Conservation (phyloP, 345 rosid species). For the Pistacia atlantica region DNA sequence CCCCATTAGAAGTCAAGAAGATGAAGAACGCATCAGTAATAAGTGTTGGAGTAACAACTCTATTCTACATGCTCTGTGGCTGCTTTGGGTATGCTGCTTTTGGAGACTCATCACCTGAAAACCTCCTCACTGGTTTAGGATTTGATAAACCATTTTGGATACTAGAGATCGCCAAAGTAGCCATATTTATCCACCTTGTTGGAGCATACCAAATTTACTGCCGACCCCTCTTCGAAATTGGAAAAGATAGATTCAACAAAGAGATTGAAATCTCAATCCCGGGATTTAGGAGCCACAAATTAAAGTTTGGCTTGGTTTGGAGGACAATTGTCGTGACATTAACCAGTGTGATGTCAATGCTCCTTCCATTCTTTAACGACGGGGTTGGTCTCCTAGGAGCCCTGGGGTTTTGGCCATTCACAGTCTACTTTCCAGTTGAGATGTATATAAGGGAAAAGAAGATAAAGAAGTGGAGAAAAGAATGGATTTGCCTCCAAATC, state of each 20-base stretch:
- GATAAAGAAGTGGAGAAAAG: slow-evolving; percentile 70
- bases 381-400: slow-evolving; percentile 69
- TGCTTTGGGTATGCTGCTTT: slow-evolving; percentile 83
- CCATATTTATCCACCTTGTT: slow-evolving; percentile 70
- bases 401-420: slow-evolving; percentile 78
- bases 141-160: slow-evolving; percentile 84
- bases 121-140: slow-evolving; percentile 77
- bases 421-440: slow-evolving; percentile 86
- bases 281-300: slow-evolving; percentile 39
- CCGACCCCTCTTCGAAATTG: slow-evolving; percentile 74
- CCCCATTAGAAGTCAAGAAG: slow-evolving; percentile 68
- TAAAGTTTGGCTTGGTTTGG: slow-evolving; percentile 76
- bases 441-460: slow-evolving; percentile 74
- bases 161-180: slow-evolving; percentile 79
- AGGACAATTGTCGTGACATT: slow-evolving; percentile 65
- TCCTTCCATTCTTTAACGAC: slow-evolving; percentile 82
- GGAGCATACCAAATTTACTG: slow-evolving; percentile 90
- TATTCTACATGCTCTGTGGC: slow-evolving; percentile 85
- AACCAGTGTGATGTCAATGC: slow-evolving; percentile 74
- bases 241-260: slow-evolving; percentile 52
- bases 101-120: slow-evolving; percentile 74
- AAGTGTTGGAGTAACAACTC: slow-evolving; percentile 68
- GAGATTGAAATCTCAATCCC: slow-evolving; percentile 56
- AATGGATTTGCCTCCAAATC: slow-evolving; percentile 71
- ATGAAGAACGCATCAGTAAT: slow-evolving; percentile 72